Base-by-base conservation (phyloP, 805 yeast species). In the Alloascoidea africana region DNA sequence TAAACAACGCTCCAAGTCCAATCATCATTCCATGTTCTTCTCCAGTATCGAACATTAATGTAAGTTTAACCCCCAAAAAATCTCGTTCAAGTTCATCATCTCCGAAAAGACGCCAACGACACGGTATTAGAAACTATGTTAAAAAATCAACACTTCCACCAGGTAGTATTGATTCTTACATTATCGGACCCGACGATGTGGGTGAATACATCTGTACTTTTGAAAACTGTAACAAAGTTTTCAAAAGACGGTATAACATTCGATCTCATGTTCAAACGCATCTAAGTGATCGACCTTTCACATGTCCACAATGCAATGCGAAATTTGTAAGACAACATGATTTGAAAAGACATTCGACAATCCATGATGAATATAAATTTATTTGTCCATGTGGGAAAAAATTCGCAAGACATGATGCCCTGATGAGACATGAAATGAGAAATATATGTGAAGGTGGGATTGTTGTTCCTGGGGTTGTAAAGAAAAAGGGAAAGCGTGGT, bases 261-360 rank as follows among this genome's bases (percentile, higher is more conserved):
- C 65, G 97, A 43, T 84, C 96, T 0, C 99, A 91, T 55, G 87
- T 91, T 40, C 98, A 91, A 54, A 91, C 98, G 0, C 99, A 91
- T 63, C 59, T 91, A 36, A 77, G 89, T 53, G 98, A 93, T 55
- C 65, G 96, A 44, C 99, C 99, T 1, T 89, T 84, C 57, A 62
- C 68, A 0, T 91, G 99, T 59, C 65, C 63, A 32, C 46, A 43
- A 34, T 91, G 99, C 56, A 68, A 72, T 3, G 83, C 87, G 47
- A 71, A 83, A 30, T 91, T 91, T 61, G 99, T 91, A 16, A 69
- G 99, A 44, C 95, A 89, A 44, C 98, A 91, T 53, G 99, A 91
- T 58, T 64, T 91, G 47, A 72, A 84, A 42, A 70, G 99, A 42
- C 99, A 91, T 52, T 76, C 73, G 46, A 84, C 83, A 53, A 82